Base-by-base conservation (phyloP, 2,329 filamentous ascomycete genomes). In the Fusarium metavorans region DNA sequence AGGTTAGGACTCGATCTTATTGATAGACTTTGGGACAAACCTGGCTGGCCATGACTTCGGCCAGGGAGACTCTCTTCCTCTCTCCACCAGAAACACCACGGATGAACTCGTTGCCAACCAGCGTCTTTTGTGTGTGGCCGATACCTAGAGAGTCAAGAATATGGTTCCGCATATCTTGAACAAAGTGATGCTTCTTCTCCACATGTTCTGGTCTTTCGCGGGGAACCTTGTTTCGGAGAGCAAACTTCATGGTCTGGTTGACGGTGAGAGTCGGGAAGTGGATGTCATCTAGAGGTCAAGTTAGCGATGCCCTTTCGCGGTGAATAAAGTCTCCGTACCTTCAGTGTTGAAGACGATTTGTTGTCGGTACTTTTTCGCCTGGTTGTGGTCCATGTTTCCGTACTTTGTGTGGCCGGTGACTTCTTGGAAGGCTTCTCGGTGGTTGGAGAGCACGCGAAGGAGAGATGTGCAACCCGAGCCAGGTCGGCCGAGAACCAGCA, bases 61-160 rank as follows among this genome's bases (percentile, higher is more conserved):
- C 92, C 69, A 94, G 91, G 41, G 89, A 92, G 4, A 94, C 92
- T 81, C 93, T 90, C 83, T 94, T 93, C 66, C 89, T 85, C 78
- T 92, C 90, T 57, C 90, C 90, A 32, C 90, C 90, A 43, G 86
- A 89, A 2, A 92, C 86, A 34, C 82, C 82, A 10, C 91, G 87
- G n/a, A 92, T 86, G 32, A 90, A 87, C 64, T 92, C 90, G 70
- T 92, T 89, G 2, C 92, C 92, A n/a, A 93, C 90, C 67, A 69
- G 16, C 0, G 91, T 93, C 35, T 88, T 84, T 65, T 90, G 80
- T 0, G 90, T 92, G 76, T 93, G 91, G 32, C 88, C 87, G 34
- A 93, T 92, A 80, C 91, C 91, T 73, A 93, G 91, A 0, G 92
- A 82, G 64, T 89, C 89, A 1, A 86, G 75, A 11, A 85, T 83